These are phyloP conservation scores for Sphagnum fallax DNA, from an alignment of 228 moss, liverwort and hornwort genomes.

Conservation along the genomic window DNA sequence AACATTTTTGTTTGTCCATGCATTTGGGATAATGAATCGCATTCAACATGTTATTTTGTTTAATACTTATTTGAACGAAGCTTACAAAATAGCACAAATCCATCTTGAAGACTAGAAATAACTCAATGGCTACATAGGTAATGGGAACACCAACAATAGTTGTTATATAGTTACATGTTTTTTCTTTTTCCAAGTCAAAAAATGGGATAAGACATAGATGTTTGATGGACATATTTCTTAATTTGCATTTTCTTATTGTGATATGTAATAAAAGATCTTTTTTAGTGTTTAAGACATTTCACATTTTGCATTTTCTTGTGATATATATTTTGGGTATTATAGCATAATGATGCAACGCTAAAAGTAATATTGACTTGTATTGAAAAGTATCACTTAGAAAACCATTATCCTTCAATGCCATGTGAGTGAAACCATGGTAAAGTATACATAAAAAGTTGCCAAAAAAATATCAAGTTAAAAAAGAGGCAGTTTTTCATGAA, in stretches of 20 bases:
- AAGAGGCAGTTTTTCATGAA: no score
- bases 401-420: conserved; percentile 83
- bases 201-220: no score
- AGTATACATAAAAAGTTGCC: no score
- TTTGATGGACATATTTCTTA: no score
- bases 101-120: conserved; percentile 82
- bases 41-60: conserved; percentile 90
- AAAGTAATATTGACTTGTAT: conserved; percentile 97
- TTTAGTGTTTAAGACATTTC: no score
- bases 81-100: conserved; percentile 84
- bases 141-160: neutral
- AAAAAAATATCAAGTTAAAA: no score
- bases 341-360: conserved; percentile 40
- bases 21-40: conserved; percentile 98
- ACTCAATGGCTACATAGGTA: conserved; percentile 97
- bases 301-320: no score
- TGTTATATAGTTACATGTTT: conserved; percentile 5
- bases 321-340: neutral
- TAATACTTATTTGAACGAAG: conserved; percentile 94
- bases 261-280: no score
- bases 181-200: no score
- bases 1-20: conserved; percentile 94
- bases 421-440: no score
- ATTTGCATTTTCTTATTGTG: no score
- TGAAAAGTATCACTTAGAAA: conserved; percentile 90